Percentiles rank a stretch among this genome's conserved stretches.
These are phyloP conservation scores for Cercospora zeina DNA, from an alignment of 2,329 filamentous ascomycete species.

Conservation along the genomic window DNA sequence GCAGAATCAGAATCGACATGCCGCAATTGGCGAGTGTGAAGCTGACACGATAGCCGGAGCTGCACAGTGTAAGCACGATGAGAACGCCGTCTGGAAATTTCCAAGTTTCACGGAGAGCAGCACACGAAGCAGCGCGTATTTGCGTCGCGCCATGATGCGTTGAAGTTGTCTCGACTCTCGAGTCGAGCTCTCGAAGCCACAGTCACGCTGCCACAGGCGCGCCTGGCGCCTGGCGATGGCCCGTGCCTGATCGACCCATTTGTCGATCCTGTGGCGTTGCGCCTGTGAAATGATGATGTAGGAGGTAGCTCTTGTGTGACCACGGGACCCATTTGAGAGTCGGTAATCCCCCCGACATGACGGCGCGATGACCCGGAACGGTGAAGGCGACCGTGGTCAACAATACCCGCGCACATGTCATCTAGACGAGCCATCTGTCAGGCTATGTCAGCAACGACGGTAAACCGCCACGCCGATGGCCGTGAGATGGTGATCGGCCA, in stretches of 20 bases:
- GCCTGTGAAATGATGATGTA: neutral
- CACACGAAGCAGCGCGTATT: neutral
- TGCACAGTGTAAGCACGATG: neutral
- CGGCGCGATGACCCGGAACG: no score
- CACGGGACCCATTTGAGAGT: neutral
- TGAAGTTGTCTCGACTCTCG: no score
- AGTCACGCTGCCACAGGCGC: neutral
- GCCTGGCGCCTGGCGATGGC: neutral
- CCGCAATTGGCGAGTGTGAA: neutral
- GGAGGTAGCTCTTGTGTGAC: neutral
- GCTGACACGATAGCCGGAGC: neutral
- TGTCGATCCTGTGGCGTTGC: neutral
- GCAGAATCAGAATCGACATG: no score
- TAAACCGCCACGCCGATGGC: neutral
- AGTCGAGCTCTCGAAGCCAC: no score
- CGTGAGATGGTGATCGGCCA: slow-evolving; percentile 10
- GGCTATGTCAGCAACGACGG: neutral
- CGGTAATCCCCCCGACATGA: no score
- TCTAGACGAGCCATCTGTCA: no score
- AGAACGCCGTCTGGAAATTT: neutral
- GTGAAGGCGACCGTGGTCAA: neutral
- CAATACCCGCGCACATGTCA: neutral
- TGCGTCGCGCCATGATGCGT: neutral
- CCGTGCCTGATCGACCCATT: slow-evolving; percentile 2
- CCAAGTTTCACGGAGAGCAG: neutral